phyloP scores from a whole-genome alignment of 352 stramenopile species.

The Phytophthora rubi region DNA sequence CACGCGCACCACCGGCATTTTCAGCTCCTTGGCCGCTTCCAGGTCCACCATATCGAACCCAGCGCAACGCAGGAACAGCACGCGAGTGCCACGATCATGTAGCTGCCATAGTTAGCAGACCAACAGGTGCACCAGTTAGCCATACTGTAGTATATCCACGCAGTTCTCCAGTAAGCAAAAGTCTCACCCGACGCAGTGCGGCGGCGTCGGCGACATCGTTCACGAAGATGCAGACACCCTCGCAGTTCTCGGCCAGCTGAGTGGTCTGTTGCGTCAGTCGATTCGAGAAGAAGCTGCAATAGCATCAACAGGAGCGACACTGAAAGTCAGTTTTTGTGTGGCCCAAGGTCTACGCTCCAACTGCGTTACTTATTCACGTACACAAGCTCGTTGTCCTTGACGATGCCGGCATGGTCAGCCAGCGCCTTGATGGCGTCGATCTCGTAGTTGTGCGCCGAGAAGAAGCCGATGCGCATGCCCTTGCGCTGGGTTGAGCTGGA shows the following conservation, averaged over 20 bases:
- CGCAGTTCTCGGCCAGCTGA: conserved; percentile 55
- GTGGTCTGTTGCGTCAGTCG: conserved; percentile 60
- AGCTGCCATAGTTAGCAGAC: conserved; percentile 23
- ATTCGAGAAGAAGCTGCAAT: conserved; percentile 60
- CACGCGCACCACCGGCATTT: conserved; percentile 65
- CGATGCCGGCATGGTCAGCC: conserved; percentile 43
- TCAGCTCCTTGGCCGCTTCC: conserved; percentile 59
- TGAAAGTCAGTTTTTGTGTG: neutral
- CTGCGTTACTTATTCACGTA: conserved; percentile 16
- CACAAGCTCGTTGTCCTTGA: conserved; percentile 55
- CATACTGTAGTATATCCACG: too few relatives aligned
- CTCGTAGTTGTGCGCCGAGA: conserved; percentile 74
- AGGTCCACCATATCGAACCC: conserved; percentile 85
- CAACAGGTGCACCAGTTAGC: conserved; percentile 1
- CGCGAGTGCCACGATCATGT: conserved; percentile 53
- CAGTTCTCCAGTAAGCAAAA: neutral
- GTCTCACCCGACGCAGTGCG: conserved; percentile 53
- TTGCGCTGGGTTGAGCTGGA: conserved; percentile 12
- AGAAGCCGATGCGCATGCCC: conserved; percentile 76
- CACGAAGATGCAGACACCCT: conserved; percentile 81
- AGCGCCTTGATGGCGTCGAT: conserved; percentile 53
- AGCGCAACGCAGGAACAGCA: conserved; percentile 74
- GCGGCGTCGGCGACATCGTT: conserved; percentile 75
- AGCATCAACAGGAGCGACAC: neutral
- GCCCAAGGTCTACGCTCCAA: neutral